These are phyloP conservation scores for Brasilioporus rufonigricans DNA, from an alignment of 768 basidiomycete genomes.

Conservation along the genomic window DNA sequence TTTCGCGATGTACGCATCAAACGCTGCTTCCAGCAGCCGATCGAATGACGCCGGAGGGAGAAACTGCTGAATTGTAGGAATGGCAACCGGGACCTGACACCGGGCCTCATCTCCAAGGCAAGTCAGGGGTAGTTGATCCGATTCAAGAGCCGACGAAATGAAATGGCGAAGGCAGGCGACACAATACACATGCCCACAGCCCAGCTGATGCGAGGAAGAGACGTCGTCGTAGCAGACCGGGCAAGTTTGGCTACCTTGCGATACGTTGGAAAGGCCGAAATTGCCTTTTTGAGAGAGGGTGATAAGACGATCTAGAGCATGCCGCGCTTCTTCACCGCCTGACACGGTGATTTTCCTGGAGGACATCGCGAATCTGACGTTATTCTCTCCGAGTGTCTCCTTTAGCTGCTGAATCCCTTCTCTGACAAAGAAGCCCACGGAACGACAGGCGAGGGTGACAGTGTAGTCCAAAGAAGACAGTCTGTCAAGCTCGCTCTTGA, in stretches of 20 bases:
- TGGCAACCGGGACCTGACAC: slow-evolving; percentile 54
- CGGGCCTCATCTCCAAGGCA: slow-evolving; percentile 66
- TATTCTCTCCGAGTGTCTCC: slow-evolving; percentile 54
- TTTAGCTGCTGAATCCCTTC: slow-evolving; percentile 49
- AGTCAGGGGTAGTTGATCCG: slow-evolving; percentile 58
- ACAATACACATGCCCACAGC: slow-evolving; percentile 70
- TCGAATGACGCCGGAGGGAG: slow-evolving; percentile 54
- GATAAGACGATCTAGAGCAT: slow-evolving; percentile 44
- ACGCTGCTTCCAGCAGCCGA: slow-evolving; percentile 53
- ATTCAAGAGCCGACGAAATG: slow-evolving; percentile 53
- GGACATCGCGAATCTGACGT: slow-evolving; percentile 43
- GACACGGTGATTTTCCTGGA: slow-evolving; percentile 46
- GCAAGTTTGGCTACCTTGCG: slow-evolving; percentile 32
- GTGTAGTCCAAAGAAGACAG: slow-evolving; percentile 44
- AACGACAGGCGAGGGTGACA: slow-evolving; percentile 36
- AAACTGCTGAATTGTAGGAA: slow-evolving; percentile 48
- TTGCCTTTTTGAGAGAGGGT: slow-evolving; percentile 36
- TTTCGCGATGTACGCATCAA: slow-evolving; percentile 54
- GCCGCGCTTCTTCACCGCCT: slow-evolving; percentile 56
- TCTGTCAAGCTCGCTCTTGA: slow-evolving; percentile 47
- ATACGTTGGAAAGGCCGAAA: not conserved
- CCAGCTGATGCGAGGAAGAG: slow-evolving; percentile 45
- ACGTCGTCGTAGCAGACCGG: slow-evolving; percentile 52
- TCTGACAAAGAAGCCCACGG: slow-evolving; percentile 50
- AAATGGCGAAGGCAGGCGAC: slow-evolving; percentile 56